These are phyloP conservation scores for Solanum corneliomulleri DNA, from an alignment of 257 asterid species.

Conservation along the genomic window DNA sequence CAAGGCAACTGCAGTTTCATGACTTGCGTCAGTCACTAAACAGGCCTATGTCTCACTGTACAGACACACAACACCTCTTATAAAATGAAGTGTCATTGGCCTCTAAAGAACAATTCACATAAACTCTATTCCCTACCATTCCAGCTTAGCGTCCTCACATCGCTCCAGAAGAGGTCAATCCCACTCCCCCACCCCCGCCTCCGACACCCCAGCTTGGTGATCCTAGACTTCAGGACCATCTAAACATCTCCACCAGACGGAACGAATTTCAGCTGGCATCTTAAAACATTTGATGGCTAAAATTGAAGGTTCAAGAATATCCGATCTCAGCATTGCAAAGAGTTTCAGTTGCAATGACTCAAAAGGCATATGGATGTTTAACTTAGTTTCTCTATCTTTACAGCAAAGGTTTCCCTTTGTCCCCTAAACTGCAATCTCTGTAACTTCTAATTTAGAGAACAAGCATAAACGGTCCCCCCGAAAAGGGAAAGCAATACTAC, in stretches of 20 bases:
- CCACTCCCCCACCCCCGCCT: neutral
- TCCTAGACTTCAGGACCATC: neutral
- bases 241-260: neutral
- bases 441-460: neutral
- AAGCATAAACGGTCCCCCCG: neutral
- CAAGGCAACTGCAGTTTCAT: neutral
- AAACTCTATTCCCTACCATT: neutral
- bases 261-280: neutral
- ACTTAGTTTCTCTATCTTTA: neutral
- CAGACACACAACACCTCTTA: neutral
- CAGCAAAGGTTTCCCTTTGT: neutral
- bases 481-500: slow-evolving; percentile 3
- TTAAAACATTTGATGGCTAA: neutral
- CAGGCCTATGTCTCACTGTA: neutral
- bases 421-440: neutral
- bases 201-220: neutral
- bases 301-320: neutral
- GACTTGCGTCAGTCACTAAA: neutral
- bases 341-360: neutral
- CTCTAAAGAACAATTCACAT: neutral
- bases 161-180: neutral
- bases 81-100: neutral
- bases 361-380: neutral
- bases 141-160: neutral
- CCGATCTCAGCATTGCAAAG: neutral